phyloP scores from a whole-genome alignment of 495 filamentous ascomycete species.

The Eremomyces bilateralis region DNA sequence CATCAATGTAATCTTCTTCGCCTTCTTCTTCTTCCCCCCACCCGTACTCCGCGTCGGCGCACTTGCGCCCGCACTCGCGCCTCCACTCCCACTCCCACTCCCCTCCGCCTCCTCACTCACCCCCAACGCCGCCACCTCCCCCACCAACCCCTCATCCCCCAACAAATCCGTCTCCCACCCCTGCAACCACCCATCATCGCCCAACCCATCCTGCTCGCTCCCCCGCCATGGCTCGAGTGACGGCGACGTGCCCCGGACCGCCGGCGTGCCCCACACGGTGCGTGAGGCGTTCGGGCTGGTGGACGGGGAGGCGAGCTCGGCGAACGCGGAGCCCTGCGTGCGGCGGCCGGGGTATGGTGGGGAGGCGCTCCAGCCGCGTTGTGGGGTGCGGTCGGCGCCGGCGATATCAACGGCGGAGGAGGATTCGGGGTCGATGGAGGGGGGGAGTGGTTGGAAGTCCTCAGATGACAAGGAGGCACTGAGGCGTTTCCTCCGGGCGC shows the following conservation, averaged over 20 bases:
- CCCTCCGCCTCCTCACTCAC: conserved; percentile 15
- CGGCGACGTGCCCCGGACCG: conserved; percentile 24
- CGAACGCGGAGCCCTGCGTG: conserved; percentile 27
- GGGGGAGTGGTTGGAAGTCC: conserved; percentile 49
- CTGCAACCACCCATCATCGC: conserved; percentile 63
- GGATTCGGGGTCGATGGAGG: no score
- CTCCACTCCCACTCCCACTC: conserved; percentile 8
- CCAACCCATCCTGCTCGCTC: conserved; percentile 18
- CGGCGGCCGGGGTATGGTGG: conserved; percentile 31
- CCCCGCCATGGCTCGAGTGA: conserved; percentile 9
- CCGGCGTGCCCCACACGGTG: conserved; percentile 76
- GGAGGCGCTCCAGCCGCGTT: no score
- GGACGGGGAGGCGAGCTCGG: conserved; percentile 44
- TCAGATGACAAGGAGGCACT: conserved; percentile 14
- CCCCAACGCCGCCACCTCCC: conserved; percentile 20
- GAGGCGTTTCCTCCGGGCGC: conserved; percentile 15
- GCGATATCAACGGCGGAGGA: conserved; percentile 21
- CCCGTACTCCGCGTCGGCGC: conserved; percentile 21
- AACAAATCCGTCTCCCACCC: conserved; percentile 50
- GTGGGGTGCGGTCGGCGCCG: conserved; percentile 23
- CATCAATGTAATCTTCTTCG: conserved; percentile 89
- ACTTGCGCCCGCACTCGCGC: neutral
- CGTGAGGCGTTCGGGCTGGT: conserved; percentile 52
- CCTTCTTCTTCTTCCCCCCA: conserved; percentile 57
- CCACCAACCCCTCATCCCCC: conserved; percentile 26